A percentile compares a stretch with the other conserved stretches of the same genome.
Conservation (phyloP, 2,329 filamentous ascomycete species). For the Geosmithia putterillii region DNA sequence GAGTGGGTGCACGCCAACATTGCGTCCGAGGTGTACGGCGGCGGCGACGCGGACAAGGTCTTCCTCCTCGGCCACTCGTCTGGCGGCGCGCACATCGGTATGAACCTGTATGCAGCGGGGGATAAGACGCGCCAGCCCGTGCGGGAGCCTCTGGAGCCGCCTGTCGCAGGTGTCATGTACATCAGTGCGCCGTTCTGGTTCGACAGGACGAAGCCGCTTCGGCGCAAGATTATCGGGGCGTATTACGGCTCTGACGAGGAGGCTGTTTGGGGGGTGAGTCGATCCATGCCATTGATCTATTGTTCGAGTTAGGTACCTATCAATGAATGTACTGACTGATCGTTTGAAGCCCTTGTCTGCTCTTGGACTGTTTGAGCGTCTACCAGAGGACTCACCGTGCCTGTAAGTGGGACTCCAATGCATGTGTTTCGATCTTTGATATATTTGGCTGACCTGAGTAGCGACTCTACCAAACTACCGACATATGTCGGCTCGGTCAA, state of each 20-base stretch:
- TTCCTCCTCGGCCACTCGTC: constrained; percentile 7
- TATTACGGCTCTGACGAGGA: constrained; percentile 6
- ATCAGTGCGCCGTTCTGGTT: constrained; percentile 7
- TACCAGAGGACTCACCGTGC: constrained; percentile 5
- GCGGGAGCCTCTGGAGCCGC: constrained; percentile 3
- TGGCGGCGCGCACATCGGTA: constrained; percentile 6
- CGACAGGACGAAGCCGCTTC: constrained; percentile 4
- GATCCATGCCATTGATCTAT: background rate
- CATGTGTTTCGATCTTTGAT: no score
- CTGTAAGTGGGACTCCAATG: constrained; percentile 2
- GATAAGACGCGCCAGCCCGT: background rate
- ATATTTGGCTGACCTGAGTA: background rate
- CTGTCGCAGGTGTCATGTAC: constrained; percentile 6
- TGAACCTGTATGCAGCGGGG: constrained; percentile 7
- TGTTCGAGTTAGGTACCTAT: no score
- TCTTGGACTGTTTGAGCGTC: constrained; percentile 5
- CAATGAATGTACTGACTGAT: background rate
- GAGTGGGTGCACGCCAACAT: constrained; percentile 7
- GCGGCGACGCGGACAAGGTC: constrained; percentile 4
- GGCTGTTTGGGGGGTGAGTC: constrained; percentile 6
- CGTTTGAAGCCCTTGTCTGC: constrained; percentile 3
- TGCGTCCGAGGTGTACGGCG: constrained; percentile 3
- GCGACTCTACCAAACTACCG: constrained; percentile 4
- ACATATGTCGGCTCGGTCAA: constrained; percentile 6
- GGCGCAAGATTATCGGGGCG: constrained; percentile 3